These are phyloP conservation scores for Pisolithus orientalis DNA, from an alignment of 768 basidiomycete species.

Conservation along the genomic window DNA sequence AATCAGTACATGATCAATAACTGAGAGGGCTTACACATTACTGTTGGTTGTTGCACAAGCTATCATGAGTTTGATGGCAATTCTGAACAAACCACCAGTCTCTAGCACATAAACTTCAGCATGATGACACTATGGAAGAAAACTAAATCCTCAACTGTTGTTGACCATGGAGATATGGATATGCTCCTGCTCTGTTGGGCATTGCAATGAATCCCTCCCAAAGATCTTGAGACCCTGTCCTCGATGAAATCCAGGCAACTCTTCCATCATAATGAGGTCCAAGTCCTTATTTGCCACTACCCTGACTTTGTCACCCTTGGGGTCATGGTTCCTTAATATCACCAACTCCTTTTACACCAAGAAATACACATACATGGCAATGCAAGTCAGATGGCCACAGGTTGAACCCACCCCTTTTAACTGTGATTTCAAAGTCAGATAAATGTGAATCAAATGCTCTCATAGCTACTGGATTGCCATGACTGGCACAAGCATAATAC, in stretches of 20 bases:
- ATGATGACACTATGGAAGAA: conserved; percentile 64
- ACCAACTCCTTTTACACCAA: conserved; percentile 80
- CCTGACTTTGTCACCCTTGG: not conserved
- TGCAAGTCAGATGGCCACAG: too few species aligned
- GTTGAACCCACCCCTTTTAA: too few species aligned
- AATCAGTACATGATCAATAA: too few species aligned
- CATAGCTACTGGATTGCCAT: too few species aligned
- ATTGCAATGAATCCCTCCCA: conserved; percentile 87
- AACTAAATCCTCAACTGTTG: conserved; percentile 56
- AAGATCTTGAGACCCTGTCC: conserved; percentile 93
- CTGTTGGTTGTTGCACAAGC: conserved; percentile 64
- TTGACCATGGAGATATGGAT: conserved; percentile 95
- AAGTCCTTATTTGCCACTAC: conserved; percentile 73
- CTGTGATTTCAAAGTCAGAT: too few species aligned
- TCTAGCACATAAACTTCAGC: conserved; percentile 42
- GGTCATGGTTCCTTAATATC: conserved; percentile 7
- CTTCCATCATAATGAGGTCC: conserved; percentile 36
- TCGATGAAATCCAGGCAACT: conserved; percentile 82
- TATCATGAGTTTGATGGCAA: conserved; percentile 97
- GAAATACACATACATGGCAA: conserved; percentile 96
- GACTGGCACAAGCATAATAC: too few species aligned
- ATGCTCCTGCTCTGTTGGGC: conserved; percentile 94
- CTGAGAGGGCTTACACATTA: conserved; percentile 40
- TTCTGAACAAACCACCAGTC: conserved; percentile 88
- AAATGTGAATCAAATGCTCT: too few species aligned